These are phyloP conservation scores for Sicyos baderoa DNA, from an alignment of 306 rosid genomes.

Conservation along the genomic window DNA sequence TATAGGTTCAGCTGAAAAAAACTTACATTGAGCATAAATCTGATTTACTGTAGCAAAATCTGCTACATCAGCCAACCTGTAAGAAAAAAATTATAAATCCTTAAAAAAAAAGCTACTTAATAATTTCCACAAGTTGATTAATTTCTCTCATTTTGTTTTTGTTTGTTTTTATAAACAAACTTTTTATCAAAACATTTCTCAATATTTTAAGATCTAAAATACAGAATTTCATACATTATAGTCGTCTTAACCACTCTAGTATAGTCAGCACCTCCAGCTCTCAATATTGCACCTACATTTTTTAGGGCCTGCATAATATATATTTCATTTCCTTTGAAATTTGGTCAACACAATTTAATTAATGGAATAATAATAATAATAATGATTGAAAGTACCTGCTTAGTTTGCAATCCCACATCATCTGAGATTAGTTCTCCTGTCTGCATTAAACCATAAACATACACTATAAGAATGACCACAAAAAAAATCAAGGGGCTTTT, in stretches of 20 bases:
- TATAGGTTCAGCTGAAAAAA: not conserved
- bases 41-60: constrained; percentile 72
- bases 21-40: constrained; percentile 81
- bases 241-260: constrained; percentile 86
- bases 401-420: constrained; percentile 69
- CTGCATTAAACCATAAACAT: constrained; percentile 38
- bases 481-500: no score
- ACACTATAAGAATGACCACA: not conserved
- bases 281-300: constrained; percentile 85
- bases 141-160: no score
- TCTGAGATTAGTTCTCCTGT: constrained; percentile 74
- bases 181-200: no score
- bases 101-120: no score
- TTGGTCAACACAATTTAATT: not conserved
- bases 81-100: constrained; percentile 21
- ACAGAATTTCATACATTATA: constrained; percentile 47
- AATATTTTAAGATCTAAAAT: no score
- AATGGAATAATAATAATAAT: not conserved
- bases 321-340: not conserved
- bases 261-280: constrained; percentile 62
- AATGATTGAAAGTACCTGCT: constrained; percentile 43
- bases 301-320: constrained; percentile 49
- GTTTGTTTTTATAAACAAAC: no score
- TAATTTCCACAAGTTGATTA: no score
- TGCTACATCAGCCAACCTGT: constrained; percentile 84